Evolutionary conservation across 2,329 filamentous ascomycete genomes (phyloP), one percentile per base, ranked within the genome.

Genomic region (Colletotrichum sp.): DNA sequence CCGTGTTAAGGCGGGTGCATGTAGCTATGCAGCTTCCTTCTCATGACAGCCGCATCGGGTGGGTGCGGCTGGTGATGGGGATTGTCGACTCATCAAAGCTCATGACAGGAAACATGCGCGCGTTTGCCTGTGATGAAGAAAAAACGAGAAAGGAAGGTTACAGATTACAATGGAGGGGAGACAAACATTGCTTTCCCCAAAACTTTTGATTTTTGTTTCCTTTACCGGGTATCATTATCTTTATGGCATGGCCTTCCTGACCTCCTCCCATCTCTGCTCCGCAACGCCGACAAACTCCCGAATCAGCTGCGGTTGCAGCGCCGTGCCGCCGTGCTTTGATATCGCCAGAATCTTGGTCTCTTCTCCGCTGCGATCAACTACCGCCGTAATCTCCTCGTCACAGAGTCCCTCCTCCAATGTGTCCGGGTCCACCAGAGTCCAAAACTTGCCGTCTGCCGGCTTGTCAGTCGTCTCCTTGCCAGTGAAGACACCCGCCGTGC

Each of bases 401-500:
- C 95, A 98, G 59, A 98, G 86, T 10, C 90, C 91, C 86, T 99
- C 97, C 86, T 99, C 97, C 79, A 98, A 93, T 26, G 92, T 91
- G 86, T 99, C 97, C 4, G 95, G 95, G 86, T 99, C 97, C 8
- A 94, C 92, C 73, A 99, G 85, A 4, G 98, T 87, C 95, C 96
- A 98, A 81, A 88, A 89, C 81, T 88, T 89, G 78, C 85, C 89
- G 79, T 85, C 84, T 4, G 83, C 81, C 64, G 83, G 85, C 78
- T 82, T 84, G 73, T 87, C 85, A 28, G 87, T 87, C 32, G 87
- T 87, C 82, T 90, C 90, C 84, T 88, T 90, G 65, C 93, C 93
- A 63, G 91, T 92, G 82, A 98, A 98, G 12, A 98, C 92, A 9
- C 91, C 92, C 78, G 95, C 96, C 0, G 94, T 96, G 79, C 92